These are phyloP conservation scores for Fusarium solani-melongenae DNA, from an alignment of 2,329 filamentous ascomycete species.

Conservation along the genomic window DNA sequence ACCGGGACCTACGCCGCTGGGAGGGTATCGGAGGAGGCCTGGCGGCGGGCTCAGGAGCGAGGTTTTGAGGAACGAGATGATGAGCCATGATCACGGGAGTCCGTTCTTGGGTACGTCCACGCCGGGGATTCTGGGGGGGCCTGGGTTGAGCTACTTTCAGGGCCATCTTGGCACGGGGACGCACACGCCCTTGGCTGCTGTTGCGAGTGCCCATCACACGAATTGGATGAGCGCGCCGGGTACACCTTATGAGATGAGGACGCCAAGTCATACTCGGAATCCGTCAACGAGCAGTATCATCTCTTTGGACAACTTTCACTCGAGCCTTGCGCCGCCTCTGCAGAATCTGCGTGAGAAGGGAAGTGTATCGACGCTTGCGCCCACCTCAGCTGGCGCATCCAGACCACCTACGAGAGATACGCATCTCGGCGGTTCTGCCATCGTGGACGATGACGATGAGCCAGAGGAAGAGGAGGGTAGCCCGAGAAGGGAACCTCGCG, in stretches of 20 bases:
- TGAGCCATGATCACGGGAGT: constrained; percentile 59
- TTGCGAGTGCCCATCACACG: constrained; percentile 71
- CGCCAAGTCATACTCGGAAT: constrained; percentile 53
- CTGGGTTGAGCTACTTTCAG: constrained; percentile 86
- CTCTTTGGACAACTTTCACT: constrained; percentile 56
- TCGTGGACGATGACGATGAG: constrained; percentile 52
- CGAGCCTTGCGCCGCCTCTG: constrained; percentile 53
- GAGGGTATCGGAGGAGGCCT: constrained; percentile 39
- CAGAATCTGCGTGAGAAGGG: constrained; percentile 66
- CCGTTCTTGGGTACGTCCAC: constrained; percentile 71
- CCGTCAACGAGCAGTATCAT: constrained; percentile 59
- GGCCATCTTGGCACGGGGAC: constrained; percentile 81
- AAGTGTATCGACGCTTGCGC: constrained; percentile 71
- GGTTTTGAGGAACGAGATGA: constrained; percentile 48
- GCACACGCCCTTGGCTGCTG: constrained; percentile 82
- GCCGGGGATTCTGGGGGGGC: constrained; percentile 75
- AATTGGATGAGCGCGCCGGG: constrained; percentile 48
- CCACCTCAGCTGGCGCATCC: constrained; percentile 64
- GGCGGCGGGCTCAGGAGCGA: constrained; percentile 45
- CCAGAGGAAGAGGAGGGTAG: constrained; percentile 24
- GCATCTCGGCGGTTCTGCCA: constrained; percentile 50
- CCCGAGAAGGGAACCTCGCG: constrained; percentile 74
- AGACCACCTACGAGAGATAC: constrained; percentile 68
- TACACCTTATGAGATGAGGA: constrained; percentile 26
- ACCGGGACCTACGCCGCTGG: constrained; percentile 29